Evolutionary conservation across 345 rosid species (phyloP).

Genomic region (Odontarrhena argentea): DNA sequence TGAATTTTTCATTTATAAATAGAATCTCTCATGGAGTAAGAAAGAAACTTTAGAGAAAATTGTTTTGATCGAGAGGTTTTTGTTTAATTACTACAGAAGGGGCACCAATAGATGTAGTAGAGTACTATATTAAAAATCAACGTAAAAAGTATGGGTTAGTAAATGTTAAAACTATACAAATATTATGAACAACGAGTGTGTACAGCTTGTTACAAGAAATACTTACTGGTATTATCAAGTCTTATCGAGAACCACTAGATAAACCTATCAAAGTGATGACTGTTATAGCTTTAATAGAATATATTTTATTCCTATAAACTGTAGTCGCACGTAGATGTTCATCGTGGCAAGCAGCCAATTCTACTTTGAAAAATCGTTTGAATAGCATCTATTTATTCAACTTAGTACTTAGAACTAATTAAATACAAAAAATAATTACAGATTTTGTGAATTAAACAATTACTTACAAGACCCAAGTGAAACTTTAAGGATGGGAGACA

Average conservation of each 20-base stretch:
- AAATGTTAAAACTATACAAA: background rate
- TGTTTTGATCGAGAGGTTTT: constrained; percentile 1
- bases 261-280: constrained; percentile 1
- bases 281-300: background rate
- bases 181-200: constrained; percentile 1
- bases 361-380: constrained; percentile 1
- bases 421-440: background rate
- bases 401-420: background rate
- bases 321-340: constrained; percentile 1
- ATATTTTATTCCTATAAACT: background rate
- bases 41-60: background rate
- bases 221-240: constrained; percentile 1
- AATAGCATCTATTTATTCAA: background rate
- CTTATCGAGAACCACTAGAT: constrained; percentile 1
- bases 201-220: constrained; percentile 1
- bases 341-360: constrained; percentile 1
- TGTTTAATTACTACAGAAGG: constrained; percentile 1
- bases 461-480: constrained; percentile 1
- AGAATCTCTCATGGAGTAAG: constrained; percentile 1
- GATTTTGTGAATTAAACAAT: background rate
- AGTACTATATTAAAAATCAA: background rate
- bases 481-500: constrained; percentile 1
- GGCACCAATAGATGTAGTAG: constrained; percentile 1
- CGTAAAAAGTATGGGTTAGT: constrained; percentile 1
- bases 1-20: background rate